A percentile compares a stretch with the other conserved stretches of the same genome.
Conservation (phyloP, 495 filamentous ascomycete genomes). For the Pyrenopolyporus hunteri region DNA sequence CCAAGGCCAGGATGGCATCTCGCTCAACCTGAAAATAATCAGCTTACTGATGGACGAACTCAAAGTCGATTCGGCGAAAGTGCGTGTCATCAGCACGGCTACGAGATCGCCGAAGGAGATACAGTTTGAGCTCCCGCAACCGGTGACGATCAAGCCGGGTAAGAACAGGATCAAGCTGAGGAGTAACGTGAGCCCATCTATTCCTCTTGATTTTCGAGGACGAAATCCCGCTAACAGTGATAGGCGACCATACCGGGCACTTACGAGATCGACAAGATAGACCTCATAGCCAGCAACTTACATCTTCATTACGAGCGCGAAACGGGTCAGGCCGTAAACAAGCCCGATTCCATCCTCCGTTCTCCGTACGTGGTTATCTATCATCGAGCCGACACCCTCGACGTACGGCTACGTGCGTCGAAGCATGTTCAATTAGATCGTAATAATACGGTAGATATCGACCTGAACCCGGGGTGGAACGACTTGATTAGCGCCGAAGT, state of each 20-base stretch:
- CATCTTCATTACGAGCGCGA: slow-evolving; percentile 67
- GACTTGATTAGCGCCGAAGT: slow-evolving; percentile 70
- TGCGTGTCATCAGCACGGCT: slow-evolving; percentile 63
- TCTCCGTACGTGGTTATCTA: slow-evolving; percentile 54
- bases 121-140: slow-evolving; percentile 61
- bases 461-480: slow-evolving; percentile 78
- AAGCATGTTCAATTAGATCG: slow-evolving; percentile 75
- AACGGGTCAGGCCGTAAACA: slow-evolving; percentile 47
- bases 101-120: slow-evolving; percentile 64
- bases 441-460: slow-evolving; percentile 75
- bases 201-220: neutral
- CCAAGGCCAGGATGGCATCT: slow-evolving; percentile 77
- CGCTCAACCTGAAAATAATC: slow-evolving; percentile 69
- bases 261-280: slow-evolving; percentile 76
- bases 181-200: slow-evolving; percentile 56
- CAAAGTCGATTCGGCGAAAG: slow-evolving; percentile 66
- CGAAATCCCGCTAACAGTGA: neutral
- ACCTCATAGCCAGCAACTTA: slow-evolving; percentile 71
- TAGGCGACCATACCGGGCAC: slow-evolving; percentile 69
- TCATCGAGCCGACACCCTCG: slow-evolving; percentile 55
- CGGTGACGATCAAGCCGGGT: slow-evolving; percentile 59
- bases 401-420: slow-evolving; percentile 53
- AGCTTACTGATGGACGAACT: slow-evolving; percentile 77
- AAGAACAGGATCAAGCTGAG: slow-evolving; percentile 56
- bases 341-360: slow-evolving; percentile 47